Percentiles rank a stretch among this genome's conserved stretches.
Conservation (phyloP, 257 asterid genomes). For the Gentiana dahurica region DNA sequence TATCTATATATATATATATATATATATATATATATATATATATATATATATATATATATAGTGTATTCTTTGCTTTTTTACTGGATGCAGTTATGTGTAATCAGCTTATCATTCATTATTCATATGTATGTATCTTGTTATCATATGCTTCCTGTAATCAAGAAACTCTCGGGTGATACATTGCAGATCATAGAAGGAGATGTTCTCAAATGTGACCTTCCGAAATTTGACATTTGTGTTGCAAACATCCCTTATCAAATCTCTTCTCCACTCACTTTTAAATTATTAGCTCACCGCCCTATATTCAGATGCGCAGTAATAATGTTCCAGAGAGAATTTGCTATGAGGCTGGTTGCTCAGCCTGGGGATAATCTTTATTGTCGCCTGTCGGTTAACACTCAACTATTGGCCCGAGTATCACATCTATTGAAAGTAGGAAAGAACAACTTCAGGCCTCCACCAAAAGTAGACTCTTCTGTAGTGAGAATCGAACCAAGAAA, state of each 20-base stretch:
- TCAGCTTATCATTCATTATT: too few species aligned
- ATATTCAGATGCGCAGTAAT: constrained; percentile 89
- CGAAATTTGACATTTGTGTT: constrained; percentile 91
- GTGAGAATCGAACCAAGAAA: constrained; percentile 86
- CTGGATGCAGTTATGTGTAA: too few species aligned
- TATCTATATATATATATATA: too few species aligned
- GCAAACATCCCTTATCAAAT: constrained; percentile 96
- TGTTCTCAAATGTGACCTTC: constrained; percentile 82
- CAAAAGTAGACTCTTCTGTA: constrained; percentile 91
- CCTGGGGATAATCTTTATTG: constrained; percentile 89
- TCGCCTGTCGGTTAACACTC: constrained; percentile 93
- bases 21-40: too few species aligned
- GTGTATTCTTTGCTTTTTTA: too few species aligned
- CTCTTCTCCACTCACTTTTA: constrained; percentile 92
- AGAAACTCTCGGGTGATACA: background rate
- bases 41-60: too few species aligned
- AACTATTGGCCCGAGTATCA: constrained; percentile 63
- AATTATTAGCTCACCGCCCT: constrained; percentile 74
- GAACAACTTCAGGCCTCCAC: constrained; percentile 97
- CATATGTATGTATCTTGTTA: background rate
- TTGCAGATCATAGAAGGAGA: constrained; percentile 89
- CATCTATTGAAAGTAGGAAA: constrained; percentile 85
- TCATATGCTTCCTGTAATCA: background rate
- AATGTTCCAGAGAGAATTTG: constrained; percentile 92
- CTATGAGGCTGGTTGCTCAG: constrained; percentile 94